These are phyloP conservation scores for Russula dissimulans DNA, from an alignment of 768 basidiomycete species.

Conservation along the genomic window DNA sequence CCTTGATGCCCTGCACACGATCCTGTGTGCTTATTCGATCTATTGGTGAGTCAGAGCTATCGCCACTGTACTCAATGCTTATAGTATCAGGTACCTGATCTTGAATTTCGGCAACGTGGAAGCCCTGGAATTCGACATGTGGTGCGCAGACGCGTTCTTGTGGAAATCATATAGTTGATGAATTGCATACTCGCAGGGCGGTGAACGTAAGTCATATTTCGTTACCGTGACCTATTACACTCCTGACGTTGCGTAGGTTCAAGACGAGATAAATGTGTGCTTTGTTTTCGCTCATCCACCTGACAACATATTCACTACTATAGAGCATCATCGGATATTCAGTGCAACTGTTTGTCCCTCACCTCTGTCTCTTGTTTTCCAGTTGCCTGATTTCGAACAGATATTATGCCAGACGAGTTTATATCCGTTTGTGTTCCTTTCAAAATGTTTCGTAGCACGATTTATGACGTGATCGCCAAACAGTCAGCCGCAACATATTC, in stretches of 20 bases:
- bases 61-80: background rate
- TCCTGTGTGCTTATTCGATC: slow-evolving; percentile 35
- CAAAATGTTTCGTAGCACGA: background rate
- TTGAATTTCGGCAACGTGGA: slow-evolving; percentile 33
- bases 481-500: background rate
- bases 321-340: background rate
- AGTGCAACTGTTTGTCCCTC: background rate
- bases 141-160: slow-evolving; percentile 26
- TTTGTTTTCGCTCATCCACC: background rate
- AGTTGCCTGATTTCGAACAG: background rate
- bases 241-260: background rate
- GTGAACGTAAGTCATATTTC: slow-evolving; percentile 19
- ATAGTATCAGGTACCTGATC: slow-evolving; percentile 35
- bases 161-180: background rate
- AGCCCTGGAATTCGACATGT: slow-evolving; percentile 32
- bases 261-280: background rate
- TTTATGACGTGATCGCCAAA: background rate
- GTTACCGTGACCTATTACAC: slow-evolving; percentile 20
- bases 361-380: too few relatives aligned
- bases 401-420: background rate
- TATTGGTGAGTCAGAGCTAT: slow-evolving; percentile 33
- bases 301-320: too few relatives aligned
- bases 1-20: slow-evolving; percentile 37
- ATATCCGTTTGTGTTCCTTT: background rate
- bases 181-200: slow-evolving; percentile 4